Evolutionary conservation across 805 yeast genomes (phyloP), one percentile per base, ranked within the genome.

Genomic region (Wickerhamiella nectarea): DNA sequence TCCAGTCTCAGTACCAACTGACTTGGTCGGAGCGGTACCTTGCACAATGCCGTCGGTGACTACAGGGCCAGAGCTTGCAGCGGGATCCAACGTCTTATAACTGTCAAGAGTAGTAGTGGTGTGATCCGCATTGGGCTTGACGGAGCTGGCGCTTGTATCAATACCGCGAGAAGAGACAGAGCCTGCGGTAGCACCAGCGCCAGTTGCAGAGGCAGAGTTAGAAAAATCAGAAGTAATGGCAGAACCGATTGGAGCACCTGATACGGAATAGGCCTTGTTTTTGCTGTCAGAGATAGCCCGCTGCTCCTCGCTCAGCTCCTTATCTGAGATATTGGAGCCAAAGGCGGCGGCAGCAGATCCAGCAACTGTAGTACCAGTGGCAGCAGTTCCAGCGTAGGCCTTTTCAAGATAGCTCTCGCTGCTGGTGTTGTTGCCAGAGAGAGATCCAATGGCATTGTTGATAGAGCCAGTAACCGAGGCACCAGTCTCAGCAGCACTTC

Each of bases 1-100:
- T 17, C 36, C 36, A 6, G 42, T 39, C 21, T 31, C 31, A 31
- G 42, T 29, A 12, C 42, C 42, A 11, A 22, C 17, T 2, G 42
- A 39, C 31, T 20, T 39, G 28, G 36, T 31, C 15, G 42, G 36
- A 10, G 42, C 36, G 9, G 18, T 20, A 6, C 29, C 42, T 6
- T 24, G 25, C n/a, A 12, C 29, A 21, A 39, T 14, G 14, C 42
- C 42, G 22, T 39, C 42, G 8, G 42, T 39, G 24, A 39, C 42
- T 19, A 31, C 24, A 5, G 42, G 42, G 12, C 19, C 19, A 28
- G 22, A 14, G n/a, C 29, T 14, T 29, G 36, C 42, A 8, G 42
- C 42, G 5, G 42, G 42, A 15, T 39, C 42, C 25, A 39, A 15
- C 33, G 42, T 39, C 31, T 39, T 39, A 36, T 39, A 39, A n/a